These are phyloP conservation scores for Sporothrix inflata DNA, from an alignment of 2,329 filamentous ascomycete species.

Conservation along the genomic window DNA sequence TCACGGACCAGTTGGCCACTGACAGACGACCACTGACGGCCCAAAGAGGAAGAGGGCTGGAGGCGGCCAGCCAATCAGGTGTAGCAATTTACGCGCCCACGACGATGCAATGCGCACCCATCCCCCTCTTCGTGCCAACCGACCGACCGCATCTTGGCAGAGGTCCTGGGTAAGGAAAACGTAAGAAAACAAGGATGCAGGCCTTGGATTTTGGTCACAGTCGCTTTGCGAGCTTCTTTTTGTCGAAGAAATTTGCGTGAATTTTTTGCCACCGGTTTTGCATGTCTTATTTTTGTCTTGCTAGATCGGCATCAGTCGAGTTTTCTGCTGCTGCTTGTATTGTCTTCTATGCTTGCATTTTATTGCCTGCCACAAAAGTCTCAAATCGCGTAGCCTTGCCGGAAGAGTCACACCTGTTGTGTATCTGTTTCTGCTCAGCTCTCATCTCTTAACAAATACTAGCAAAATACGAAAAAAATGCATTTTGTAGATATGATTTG, in stretches of 20 bases:
- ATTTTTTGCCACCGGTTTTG: not conserved
- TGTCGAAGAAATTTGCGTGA: not conserved
- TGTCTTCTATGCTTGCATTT: not conserved
- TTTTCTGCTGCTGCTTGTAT: not conserved
- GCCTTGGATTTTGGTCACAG: not conserved
- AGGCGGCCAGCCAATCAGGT: constrained; percentile 22
- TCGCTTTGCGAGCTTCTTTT: not conserved
- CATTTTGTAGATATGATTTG: not conserved
- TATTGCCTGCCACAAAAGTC: not conserved
- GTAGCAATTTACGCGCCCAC: constrained; percentile 22
- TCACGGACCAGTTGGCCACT: constrained; percentile 13
- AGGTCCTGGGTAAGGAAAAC: not conserved
- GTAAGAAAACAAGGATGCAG: not conserved
- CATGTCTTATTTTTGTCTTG: not conserved
- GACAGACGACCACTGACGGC: constrained; percentile 8
- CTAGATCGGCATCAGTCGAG: too few relatives aligned
- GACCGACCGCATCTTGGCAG: not conserved
- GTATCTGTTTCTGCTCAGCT: not conserved
- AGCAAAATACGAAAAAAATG: not conserved
- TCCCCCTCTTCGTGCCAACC: not conserved
- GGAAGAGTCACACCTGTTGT: not conserved
- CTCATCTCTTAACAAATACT: too few relatives aligned
- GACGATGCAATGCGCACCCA: constrained; percentile 15
- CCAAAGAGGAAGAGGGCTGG: not conserved
- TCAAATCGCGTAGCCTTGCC: not conserved